Conservation (phyloP, 2,329 filamentous ascomycete species). For the Massarina eburnea region DNA sequence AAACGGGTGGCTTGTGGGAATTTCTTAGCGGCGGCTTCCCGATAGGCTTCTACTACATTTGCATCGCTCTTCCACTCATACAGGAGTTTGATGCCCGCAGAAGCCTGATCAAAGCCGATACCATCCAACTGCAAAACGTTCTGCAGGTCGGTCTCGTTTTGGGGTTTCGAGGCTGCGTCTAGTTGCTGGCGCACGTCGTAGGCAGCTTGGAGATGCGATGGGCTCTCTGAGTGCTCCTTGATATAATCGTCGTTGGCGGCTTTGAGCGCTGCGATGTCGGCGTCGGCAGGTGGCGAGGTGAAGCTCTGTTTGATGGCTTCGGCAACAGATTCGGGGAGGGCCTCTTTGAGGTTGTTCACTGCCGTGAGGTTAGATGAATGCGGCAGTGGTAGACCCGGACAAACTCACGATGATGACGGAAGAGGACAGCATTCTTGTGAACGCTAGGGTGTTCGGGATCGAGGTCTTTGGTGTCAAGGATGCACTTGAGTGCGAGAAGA, state of each 20-base stretch:
- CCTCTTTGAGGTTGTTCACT: slow-evolving; percentile 45
- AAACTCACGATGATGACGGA: slow-evolving; percentile 60
- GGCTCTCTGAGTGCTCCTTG: slow-evolving; percentile 62
- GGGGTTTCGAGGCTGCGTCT: slow-evolving; percentile 56
- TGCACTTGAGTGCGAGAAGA: slow-evolving; percentile 81
- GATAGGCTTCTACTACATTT: slow-evolving; percentile 54
- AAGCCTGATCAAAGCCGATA: slow-evolving; percentile 59
- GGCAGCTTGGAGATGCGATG: slow-evolving; percentile 64
- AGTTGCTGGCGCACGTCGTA: slow-evolving; percentile 63
- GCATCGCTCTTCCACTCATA: slow-evolving; percentile 54
- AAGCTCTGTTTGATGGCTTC: slow-evolving; percentile 72
- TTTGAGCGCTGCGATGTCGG: slow-evolving; percentile 51
- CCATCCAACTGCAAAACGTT: slow-evolving; percentile 56
- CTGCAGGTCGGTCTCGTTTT: slow-evolving; percentile 65
- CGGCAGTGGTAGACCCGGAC: slow-evolving; percentile 42
- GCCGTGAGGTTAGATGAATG: slow-evolving; percentile 8
- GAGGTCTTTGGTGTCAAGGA: slow-evolving; percentile 71
- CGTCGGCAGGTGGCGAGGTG: slow-evolving; percentile 57
- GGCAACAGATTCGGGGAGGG: slow-evolving; percentile 65
- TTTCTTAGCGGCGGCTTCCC: slow-evolving; percentile 39
- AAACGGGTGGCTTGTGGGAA: slow-evolving; percentile 25
- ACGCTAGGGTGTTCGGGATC: slow-evolving; percentile 70
- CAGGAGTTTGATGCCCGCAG: slow-evolving; percentile 55
- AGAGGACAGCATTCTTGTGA: slow-evolving; percentile 72
- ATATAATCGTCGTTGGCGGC: slow-evolving; percentile 69